phyloP scores from a whole-genome alignment of 148 eudicot genomes.

The Diospyros lotus region DNA sequence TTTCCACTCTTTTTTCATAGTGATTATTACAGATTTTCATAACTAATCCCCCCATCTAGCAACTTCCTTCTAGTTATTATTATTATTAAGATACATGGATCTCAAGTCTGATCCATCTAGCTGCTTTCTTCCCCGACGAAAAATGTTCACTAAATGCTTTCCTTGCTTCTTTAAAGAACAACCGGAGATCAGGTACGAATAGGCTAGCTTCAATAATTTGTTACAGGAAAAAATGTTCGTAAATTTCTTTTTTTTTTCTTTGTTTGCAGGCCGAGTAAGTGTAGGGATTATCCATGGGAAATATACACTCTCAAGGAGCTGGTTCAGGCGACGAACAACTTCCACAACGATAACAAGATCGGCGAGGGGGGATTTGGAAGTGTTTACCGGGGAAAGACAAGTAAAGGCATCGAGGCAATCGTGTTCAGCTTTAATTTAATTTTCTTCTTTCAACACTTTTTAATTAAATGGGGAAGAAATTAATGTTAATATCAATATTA shows the following conservation, averaged over 20 bases:
- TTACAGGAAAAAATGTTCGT: neutral
- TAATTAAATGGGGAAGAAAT: too few species aligned
- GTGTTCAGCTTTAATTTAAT: neutral
- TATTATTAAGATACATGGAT: neutral
- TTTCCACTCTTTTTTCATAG: constrained; percentile 3
- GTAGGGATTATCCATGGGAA: constrained; percentile 42
- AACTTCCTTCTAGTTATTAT: too few species aligned
- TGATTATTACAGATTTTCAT: too few species aligned
- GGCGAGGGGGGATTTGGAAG: constrained; percentile 53
- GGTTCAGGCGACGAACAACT: constrained; percentile 41
- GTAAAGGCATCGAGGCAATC: constrained; percentile 41
- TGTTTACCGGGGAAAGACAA: constrained; percentile 50
- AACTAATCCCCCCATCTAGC: too few species aligned
- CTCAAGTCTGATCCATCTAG: neutral
- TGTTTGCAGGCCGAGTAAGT: constrained; percentile 15
- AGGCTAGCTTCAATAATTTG: too few species aligned
- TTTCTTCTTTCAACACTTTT: neutral
- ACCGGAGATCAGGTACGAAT: too few species aligned
- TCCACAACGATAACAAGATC: constrained; percentile 36
- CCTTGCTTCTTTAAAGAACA: too few species aligned
- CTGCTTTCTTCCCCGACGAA: neutral
- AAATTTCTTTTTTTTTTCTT: neutral
- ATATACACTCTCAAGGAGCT: constrained; percentile 47
- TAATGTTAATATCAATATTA: too few species aligned
- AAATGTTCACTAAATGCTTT: too few species aligned